Percentiles rank a stretch among this genome's conserved stretches.
Conservation (phyloP, 345 rosid species). For the Linum lewisii region DNA sequence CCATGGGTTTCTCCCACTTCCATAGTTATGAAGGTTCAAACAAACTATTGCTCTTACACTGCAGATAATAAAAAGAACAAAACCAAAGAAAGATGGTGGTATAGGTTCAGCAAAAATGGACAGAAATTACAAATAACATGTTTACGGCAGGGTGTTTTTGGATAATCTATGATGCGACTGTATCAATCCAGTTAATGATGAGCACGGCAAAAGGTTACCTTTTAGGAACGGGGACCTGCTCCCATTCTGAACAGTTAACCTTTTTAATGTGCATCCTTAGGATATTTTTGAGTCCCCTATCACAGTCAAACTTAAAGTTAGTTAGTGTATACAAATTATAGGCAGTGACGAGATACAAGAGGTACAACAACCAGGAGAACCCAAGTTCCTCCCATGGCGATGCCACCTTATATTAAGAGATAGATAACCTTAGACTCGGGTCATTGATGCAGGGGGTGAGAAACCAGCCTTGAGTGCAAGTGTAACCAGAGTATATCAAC, state of each 20-base stretch:
- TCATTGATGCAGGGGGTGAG: slow-evolving; percentile 79
- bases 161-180: background rate
- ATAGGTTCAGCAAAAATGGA: slow-evolving; percentile 2
- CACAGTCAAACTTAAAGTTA: slow-evolving; percentile 16
- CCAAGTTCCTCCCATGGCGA: too few species aligned
- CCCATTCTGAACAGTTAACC: slow-evolving; percentile 85
- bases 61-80: slow-evolving; percentile 10
- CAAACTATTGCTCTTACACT: slow-evolving; percentile 92
- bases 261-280: slow-evolving; percentile 67
- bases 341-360: background rate
- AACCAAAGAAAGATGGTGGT: background rate
- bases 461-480: slow-evolving; percentile 97
- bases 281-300: slow-evolving; percentile 87
- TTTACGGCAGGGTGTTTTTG: background rate
- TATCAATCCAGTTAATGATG: background rate
- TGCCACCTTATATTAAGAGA: background rate
- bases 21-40: slow-evolving; percentile 84
- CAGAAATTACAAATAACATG: background rate
- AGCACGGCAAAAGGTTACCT: slow-evolving; percentile 33
- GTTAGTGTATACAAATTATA: slow-evolving; percentile 5
- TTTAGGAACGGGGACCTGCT: slow-evolving; percentile 72
- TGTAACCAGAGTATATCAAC: slow-evolving; percentile 88
- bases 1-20: slow-evolving; percentile 97
- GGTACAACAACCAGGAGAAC: too few species aligned
- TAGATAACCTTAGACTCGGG: slow-evolving; percentile 77